Evolutionary conservation across 148 eudicot species (phyloP).

Genomic region (Heliamphora exappendiculata): DNA sequence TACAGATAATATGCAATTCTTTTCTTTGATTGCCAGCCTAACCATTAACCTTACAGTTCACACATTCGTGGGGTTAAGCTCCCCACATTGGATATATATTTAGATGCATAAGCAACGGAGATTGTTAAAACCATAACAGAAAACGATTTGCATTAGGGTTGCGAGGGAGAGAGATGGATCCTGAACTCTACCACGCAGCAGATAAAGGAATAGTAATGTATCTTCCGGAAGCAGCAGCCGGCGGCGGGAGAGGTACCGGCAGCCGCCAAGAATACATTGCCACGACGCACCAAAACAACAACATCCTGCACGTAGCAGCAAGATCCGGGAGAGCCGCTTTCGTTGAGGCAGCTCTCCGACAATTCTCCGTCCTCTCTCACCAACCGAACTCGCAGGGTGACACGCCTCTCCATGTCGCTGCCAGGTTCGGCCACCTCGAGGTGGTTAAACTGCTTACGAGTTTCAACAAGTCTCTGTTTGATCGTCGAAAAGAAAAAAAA

Average conservation of each 20-base stretch:
- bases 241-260: background rate
- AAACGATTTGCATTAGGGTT: no score
- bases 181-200: background rate
- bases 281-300: background rate
- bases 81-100: no score
- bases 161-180: background rate
- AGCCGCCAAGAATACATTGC: background rate
- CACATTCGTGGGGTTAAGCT: no score
- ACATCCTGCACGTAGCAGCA: background rate
- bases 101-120: no score
- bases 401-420: background rate
- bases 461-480: no score
- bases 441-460: background rate
- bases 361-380: background rate
- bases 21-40: no score
- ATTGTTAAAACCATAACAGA: no score
- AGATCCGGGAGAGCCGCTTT: background rate
- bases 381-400: background rate
- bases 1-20: no score
- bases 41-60: no score
- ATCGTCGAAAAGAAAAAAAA: no score
- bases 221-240: background rate
- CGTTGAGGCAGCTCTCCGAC: background rate
- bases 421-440: background rate
- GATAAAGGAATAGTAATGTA: background rate